These are phyloP conservation scores for Cordia subcordata DNA, from an alignment of 257 asterid genomes.

Conservation along the genomic window DNA sequence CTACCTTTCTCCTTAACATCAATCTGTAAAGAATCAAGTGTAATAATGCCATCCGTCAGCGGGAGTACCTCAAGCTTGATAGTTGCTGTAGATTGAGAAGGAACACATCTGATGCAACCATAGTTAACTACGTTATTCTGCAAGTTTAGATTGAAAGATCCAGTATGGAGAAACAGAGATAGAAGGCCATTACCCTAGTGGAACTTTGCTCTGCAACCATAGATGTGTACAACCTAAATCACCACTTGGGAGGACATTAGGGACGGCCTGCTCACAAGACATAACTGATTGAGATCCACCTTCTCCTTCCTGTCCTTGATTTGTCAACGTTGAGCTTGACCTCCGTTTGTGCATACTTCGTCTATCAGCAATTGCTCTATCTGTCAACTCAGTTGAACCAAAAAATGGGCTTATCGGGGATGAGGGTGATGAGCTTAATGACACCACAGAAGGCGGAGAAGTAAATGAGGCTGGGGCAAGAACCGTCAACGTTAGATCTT, in stretches of 20 bases:
- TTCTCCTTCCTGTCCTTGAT: conserved; percentile 40
- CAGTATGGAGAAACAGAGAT: not conserved
- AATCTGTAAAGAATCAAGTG: conserved; percentile 89
- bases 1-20: conserved; percentile 89
- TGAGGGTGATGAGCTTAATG: conserved; percentile 63
- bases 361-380: conserved; percentile 33
- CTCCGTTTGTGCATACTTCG: conserved; percentile 29
- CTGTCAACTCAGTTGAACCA: conserved; percentile 36
- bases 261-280: conserved; percentile 28
- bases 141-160: conserved; percentile 1
- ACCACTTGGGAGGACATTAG: conserved; percentile 53
- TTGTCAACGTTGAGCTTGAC: conserved; percentile 23
- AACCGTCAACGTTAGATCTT: conserved; percentile 83
- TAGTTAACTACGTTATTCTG: not conserved
- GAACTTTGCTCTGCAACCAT: conserved; percentile 98
- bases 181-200: conserved; percentile 67
- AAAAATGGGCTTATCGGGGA: conserved; percentile 54
- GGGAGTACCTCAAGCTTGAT: conserved; percentile 98
- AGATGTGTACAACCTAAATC: conserved; percentile 91
- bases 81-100: conserved; percentile 84
- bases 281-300: conserved; percentile 31
- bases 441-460: conserved; percentile 83
- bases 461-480: conserved; percentile 97
- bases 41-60: conserved; percentile 90
- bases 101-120: conserved; percentile 56